A percentile compares a stretch with the other conserved stretches of the same genome.
These are phyloP conservation scores for Athelia psychrophila DNA, from an alignment of 1,284 basidiomycete genomes.

Conservation along the genomic window DNA sequence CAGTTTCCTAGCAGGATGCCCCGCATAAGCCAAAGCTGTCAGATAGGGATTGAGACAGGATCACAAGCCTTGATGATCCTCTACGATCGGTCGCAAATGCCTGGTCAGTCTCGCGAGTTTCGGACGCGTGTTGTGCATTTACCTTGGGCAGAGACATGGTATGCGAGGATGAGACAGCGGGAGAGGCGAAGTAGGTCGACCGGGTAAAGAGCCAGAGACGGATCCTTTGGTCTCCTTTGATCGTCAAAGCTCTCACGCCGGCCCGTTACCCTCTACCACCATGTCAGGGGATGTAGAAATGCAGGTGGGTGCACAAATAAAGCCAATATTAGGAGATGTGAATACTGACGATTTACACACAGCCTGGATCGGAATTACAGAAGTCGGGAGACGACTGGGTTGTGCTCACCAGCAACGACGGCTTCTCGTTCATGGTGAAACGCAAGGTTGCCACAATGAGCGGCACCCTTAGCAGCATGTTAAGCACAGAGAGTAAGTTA, in stretches of 20 bases:
- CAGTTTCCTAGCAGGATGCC: slow-evolving; percentile 76
- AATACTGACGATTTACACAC: background rate
- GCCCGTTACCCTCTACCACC: background rate
- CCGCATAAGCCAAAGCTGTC: background rate
- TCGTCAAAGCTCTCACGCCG: background rate
- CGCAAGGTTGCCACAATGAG: slow-evolving; percentile 55
- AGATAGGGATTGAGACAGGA: background rate
- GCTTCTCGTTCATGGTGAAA: slow-evolving; percentile 58
- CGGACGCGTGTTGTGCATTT: background rate
- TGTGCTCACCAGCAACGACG: slow-evolving; percentile 57
- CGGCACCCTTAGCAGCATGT: slow-evolving; percentile 50
- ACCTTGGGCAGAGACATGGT: slow-evolving; percentile 39
- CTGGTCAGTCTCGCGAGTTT: background rate
- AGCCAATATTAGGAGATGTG: background rate
- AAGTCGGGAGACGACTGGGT: slow-evolving; percentile 50
- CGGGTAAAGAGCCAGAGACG: background rate
- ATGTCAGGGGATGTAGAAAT: slow-evolving; percentile 1
- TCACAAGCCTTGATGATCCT: slow-evolving; percentile 41
- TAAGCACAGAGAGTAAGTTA: slow-evolving; percentile 35
- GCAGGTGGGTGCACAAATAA: background rate
- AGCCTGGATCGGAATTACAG: background rate
- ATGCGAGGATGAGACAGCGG: background rate
- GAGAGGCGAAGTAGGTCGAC: background rate
- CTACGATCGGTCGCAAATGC: slow-evolving; percentile 22
- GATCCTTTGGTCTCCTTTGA: background rate